Percentiles rank a stretch among this genome's conserved stretches.
These are phyloP conservation scores for Breviolum minutum DNA, from an alignment of 73 alveolate genomes.

Conservation along the genomic window DNA sequence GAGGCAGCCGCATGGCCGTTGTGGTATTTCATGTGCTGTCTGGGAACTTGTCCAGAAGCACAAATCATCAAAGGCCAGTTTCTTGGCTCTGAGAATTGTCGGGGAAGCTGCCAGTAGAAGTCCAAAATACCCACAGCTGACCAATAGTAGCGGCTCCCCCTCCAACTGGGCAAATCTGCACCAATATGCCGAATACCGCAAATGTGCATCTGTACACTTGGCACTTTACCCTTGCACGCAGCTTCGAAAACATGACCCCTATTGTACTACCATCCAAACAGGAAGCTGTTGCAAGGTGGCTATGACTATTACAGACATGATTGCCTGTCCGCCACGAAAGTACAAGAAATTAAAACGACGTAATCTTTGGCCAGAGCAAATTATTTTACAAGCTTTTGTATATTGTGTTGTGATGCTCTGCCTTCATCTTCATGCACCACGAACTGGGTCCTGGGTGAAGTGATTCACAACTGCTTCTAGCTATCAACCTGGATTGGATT, in stretches of 20 bases:
- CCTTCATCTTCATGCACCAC: not conserved
- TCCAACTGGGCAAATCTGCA: not conserved
- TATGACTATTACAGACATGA: not conserved
- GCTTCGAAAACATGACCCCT: not conserved
- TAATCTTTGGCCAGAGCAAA: no score
- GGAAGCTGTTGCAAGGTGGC: not conserved
- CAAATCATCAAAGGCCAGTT: not conserved
- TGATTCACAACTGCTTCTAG: no score
- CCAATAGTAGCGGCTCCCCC: no score
- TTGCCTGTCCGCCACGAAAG: slow-evolving; percentile 19
- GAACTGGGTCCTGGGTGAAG: not conserved
- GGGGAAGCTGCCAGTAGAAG: not conserved
- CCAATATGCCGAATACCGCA: not conserved
- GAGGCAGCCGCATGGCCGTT: no score
- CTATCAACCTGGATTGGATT: no score
- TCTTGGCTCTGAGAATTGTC: not conserved
- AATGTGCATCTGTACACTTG: slow-evolving; percentile 11
- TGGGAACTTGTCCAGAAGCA: not conserved
- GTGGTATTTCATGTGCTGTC: not conserved
- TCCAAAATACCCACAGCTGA: no score
- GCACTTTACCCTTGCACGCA: not conserved
- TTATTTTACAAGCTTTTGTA: no score
- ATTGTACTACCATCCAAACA: no score
- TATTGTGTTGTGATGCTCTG: no score
- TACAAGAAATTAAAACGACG: not conserved